phyloP scores from a whole-genome alignment of 371 early-diverging fungal species.

The Mortierella sp. region DNA sequence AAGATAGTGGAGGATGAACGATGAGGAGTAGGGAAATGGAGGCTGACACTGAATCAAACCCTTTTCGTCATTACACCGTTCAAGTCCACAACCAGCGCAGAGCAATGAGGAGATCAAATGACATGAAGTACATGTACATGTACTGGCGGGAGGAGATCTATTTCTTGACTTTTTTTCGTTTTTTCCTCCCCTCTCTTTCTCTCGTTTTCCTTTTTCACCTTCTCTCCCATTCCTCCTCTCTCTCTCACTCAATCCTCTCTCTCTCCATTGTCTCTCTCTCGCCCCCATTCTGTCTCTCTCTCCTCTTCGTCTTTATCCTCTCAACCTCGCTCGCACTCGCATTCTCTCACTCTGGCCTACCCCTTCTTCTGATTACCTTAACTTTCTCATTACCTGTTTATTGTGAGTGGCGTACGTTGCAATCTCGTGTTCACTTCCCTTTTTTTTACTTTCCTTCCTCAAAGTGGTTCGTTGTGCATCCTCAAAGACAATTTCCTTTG shows the following conservation, averaged over 20 bases:
- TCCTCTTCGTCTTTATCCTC: not conserved
- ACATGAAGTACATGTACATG: too few species aligned
- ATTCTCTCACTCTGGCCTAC: not conserved
- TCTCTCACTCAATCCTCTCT: not conserved
- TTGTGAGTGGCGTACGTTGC: too few species aligned
- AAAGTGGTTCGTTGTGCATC: too few species aligned
- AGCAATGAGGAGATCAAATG: too few species aligned
- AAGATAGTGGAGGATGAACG: not conserved
- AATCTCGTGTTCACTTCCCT: too few species aligned
- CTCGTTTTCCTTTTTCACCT: not conserved
- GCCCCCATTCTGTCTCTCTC: not conserved
- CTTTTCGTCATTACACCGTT: slow-evolving; percentile 2
- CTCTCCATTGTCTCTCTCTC: slow-evolving; percentile 1
- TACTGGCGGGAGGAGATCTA: too few species aligned
- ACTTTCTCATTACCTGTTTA: too few species aligned
- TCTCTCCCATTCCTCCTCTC: not conserved
- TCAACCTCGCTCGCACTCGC: not conserved
- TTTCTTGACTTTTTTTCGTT: too few species aligned
- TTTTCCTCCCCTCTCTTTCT: too few species aligned
- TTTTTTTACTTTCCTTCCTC: too few species aligned
- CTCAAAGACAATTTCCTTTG: too few species aligned
- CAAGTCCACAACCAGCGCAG: not conserved
- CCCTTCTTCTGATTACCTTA: not conserved
- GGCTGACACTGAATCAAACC: not conserved
- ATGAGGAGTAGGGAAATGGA: not conserved